A percentile compares a stretch with the other conserved stretches of the same genome.
These are phyloP conservation scores for Geotrichum candidum DNA, from an alignment of 1,139 yeast species.

Conservation along the genomic window DNA sequence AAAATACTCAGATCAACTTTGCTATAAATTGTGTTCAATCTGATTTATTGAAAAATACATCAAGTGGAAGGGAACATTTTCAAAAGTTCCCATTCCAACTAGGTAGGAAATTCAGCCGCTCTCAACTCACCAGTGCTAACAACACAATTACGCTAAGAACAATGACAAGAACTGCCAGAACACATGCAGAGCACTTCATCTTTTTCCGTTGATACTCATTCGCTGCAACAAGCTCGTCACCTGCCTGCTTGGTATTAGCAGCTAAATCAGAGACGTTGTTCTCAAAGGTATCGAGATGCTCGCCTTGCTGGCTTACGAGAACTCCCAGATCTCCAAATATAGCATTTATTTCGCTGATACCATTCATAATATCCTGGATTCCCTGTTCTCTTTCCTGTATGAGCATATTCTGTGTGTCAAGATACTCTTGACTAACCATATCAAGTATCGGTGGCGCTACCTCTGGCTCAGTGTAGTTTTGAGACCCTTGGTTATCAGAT, in stretches of 20 bases:
- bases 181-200: constrained; percentile 68
- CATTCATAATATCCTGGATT: constrained; percentile 64
- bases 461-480: constrained; percentile 27
- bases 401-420: constrained; percentile 65
- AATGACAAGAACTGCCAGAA: constrained; percentile 46
- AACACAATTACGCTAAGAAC: constrained; percentile 42
- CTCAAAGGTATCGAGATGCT: constrained; percentile 75
- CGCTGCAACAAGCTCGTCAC: constrained; percentile 63
- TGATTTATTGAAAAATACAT: too few species aligned
- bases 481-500: constrained; percentile 26
- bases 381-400: constrained; percentile 71
- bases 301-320: constrained; percentile 77
- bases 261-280: constrained; percentile 64
- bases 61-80: too few species aligned
- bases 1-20: too few species aligned
- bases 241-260: constrained; percentile 65
- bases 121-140: constrained; percentile 28
- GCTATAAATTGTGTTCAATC: too few species aligned
- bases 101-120: not conserved
- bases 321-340: constrained; percentile 77
- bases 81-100: not conserved
- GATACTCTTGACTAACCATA: constrained; percentile 52
- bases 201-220: constrained; percentile 64
- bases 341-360: constrained; percentile 76
- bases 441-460: constrained; percentile 29